phyloP scores from a whole-genome alignment of 2,329 filamentous ascomycete species.

The Lasiodiplodia citricola region DNA sequence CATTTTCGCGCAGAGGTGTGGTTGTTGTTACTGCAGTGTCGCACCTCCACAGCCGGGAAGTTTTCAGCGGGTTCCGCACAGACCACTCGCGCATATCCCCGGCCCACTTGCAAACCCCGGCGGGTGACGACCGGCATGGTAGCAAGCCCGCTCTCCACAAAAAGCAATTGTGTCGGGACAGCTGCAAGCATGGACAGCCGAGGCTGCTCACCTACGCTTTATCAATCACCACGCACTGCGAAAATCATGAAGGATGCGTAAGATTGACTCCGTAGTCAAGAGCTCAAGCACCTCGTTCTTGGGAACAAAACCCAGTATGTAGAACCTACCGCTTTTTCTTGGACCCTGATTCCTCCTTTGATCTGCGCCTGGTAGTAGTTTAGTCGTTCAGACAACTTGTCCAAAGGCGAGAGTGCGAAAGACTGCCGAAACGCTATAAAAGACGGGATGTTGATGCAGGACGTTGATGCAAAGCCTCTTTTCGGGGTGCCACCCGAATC shows the following conservation, averaged over 20 bases:
- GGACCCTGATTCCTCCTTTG: too few relatives aligned
- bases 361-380: too few relatives aligned
- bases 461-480: background rate
- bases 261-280: background rate
- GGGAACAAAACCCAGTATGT: background rate
- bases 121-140: background rate
- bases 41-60: background rate
- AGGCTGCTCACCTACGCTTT: background rate
- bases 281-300: background rate
- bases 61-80: constrained; percentile 17
- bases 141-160: background rate
- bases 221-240: background rate
- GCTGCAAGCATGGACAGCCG: background rate
- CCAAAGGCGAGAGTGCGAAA: too few relatives aligned
- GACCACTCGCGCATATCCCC: background rate
- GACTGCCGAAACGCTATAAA: too few relatives aligned
- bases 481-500: background rate
- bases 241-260: background rate
- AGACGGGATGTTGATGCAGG: too few relatives aligned
- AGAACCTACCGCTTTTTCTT: too few relatives aligned
- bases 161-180: background rate
- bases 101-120: background rate
- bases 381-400: too few relatives aligned
- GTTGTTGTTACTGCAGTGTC: background rate
- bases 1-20: constrained; percentile 31